Conservation (phyloP, 2,329 filamentous ascomycete species). For the Apiospora rasikravindrae region DNA sequence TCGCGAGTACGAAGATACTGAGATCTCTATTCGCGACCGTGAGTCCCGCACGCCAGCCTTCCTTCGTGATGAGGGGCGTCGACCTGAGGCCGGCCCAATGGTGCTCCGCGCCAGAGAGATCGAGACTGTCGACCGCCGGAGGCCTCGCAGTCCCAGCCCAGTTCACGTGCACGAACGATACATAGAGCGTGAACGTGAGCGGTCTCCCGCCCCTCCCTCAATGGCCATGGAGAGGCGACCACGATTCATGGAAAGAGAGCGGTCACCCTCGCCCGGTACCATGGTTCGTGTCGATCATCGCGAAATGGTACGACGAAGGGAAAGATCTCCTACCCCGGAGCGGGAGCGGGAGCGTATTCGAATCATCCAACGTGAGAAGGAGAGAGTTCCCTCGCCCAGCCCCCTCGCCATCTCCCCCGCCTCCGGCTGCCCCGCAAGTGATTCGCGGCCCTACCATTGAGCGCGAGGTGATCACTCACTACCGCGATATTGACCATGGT, state of each 20-base stretch:
- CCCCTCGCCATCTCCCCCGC: constrained; percentile 60
- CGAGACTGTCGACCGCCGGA: constrained; percentile 56
- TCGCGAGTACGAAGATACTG: constrained; percentile 46
- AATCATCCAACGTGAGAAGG: constrained; percentile 53
- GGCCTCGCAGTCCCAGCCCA: constrained; percentile 50
- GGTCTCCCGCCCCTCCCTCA: constrained; percentile 44
- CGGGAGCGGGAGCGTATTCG: constrained; percentile 53
- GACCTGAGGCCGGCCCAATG: constrained; percentile 53
- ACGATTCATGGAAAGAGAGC: constrained; percentile 47
- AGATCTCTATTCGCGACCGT: constrained; percentile 50
- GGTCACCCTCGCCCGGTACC: constrained; percentile 40
- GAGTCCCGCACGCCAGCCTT: constrained; percentile 56
- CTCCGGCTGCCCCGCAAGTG: constrained; percentile 65
- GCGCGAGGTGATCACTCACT: constrained; percentile 88
- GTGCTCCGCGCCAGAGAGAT: constrained; percentile 61
- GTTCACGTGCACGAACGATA: constrained; percentile 44
- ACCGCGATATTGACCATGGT: constrained; percentile 88
- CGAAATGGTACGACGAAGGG: constrained; percentile 35
- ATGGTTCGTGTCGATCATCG: constrained; percentile 34
- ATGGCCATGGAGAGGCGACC: constrained; percentile 43
- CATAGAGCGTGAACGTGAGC: constrained; percentile 50
- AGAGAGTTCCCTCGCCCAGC: constrained; percentile 51
- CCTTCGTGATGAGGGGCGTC: constrained; percentile 55
- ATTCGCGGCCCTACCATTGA: constrained; percentile 82
- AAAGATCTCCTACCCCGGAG: constrained; percentile 46